phyloP scores from a whole-genome alignment of 106 monocot species.

The Phalaenopsis aphrodite region DNA sequence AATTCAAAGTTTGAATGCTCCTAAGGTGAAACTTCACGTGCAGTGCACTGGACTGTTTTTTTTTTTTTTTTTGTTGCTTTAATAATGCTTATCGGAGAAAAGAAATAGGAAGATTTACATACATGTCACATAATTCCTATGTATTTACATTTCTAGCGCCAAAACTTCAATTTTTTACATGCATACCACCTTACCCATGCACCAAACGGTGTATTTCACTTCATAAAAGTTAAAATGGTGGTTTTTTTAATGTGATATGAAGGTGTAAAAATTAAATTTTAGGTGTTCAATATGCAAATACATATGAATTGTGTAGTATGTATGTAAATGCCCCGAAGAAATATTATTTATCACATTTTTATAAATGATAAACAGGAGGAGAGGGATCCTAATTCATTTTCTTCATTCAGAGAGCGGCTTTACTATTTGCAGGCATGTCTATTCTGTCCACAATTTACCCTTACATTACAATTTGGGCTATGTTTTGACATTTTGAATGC shows the following conservation, averaged over 20 bases:
- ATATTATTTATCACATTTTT: not conserved
- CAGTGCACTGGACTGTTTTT: not conserved
- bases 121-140: too few relatives aligned
- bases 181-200: too few relatives aligned
- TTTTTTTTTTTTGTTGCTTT: not conserved
- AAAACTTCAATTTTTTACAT: too few relatives aligned
- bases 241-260: too few relatives aligned
- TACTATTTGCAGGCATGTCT: slow-evolving; percentile 55
- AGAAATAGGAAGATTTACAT: too few relatives aligned
- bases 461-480: not conserved
- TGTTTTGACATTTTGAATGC: not conserved
- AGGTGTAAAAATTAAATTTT: too few relatives aligned
- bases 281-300: too few relatives aligned
- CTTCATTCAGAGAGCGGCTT: slow-evolving; percentile 78
- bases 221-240: too few relatives aligned
- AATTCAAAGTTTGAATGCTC: slow-evolving; percentile 54
- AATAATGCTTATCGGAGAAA: not conserved
- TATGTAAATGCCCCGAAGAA: not conserved
- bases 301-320: too few relatives aligned
- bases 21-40: slow-evolving; percentile 23
- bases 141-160: too few relatives aligned
- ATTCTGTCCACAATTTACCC: not conserved
- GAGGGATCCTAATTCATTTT: slow-evolving; percentile 45
- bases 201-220: too few relatives aligned
- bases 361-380: slow-evolving; percentile 35